These are phyloP conservation scores for Alternaria sp. DNA, from an alignment of 2,329 filamentous ascomycete species.

Conservation along the genomic window DNA sequence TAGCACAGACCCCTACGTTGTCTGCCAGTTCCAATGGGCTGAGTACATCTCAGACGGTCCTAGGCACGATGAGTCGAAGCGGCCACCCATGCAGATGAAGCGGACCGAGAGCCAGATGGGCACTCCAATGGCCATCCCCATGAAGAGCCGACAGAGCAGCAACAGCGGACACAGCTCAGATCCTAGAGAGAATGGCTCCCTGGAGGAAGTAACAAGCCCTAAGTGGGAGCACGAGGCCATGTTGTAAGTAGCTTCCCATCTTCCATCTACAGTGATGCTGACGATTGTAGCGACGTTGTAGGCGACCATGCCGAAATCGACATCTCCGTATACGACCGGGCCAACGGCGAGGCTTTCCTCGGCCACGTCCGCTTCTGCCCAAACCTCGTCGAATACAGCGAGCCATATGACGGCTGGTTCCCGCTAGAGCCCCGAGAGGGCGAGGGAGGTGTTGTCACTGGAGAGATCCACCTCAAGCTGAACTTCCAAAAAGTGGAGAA, in stretches of 20 bases:
- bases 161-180: constrained; percentile 81
- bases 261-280: constrained; percentile 21
- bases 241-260: constrained; percentile 72
- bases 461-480: constrained; percentile 88
- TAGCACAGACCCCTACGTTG: constrained; percentile 90
- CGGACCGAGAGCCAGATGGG: constrained; percentile 82
- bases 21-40: constrained; percentile 95
- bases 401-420: constrained; percentile 85
- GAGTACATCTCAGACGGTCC: constrained; percentile 94
- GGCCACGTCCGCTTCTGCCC: constrained; percentile 87
- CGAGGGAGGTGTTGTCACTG: constrained; percentile 77
- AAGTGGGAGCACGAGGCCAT: constrained; percentile 95
- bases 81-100: constrained; percentile 60
- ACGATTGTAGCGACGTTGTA: constrained; percentile 78
- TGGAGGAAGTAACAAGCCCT: constrained; percentile 78
- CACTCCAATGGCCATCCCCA: constrained; percentile 90
- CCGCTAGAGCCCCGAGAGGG: constrained; percentile 79
- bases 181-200: constrained; percentile 60
- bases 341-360: constrained; percentile 86
- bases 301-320: constrained; percentile 90
- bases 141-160: constrained; percentile 96
- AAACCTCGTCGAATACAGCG: constrained; percentile 71
- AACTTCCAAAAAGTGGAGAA: constrained; percentile 83
- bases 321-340: constrained; percentile 90
- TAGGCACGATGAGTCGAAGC: constrained; percentile 63